Evolutionary conservation across 345 rosid genomes (phyloP).

Genomic region (Populus ilicifolia): DNA sequence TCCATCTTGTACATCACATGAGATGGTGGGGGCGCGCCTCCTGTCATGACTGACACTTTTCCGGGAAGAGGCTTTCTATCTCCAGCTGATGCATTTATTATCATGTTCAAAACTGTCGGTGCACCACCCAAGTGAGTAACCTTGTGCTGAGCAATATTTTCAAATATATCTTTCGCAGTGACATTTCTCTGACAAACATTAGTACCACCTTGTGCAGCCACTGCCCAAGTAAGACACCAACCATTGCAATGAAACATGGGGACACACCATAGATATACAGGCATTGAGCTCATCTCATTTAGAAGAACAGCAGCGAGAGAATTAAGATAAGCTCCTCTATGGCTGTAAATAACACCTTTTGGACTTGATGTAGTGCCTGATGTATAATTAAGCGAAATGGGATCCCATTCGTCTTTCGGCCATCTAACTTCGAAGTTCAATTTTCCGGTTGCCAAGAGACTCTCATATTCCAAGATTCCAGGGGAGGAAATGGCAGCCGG

Average conservation of each 20-base stretch:
- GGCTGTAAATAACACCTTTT: conserved; percentile 33
- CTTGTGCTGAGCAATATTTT: conserved; percentile 14
- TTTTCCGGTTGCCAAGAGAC: conserved; percentile 40
- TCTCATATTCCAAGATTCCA: conserved; percentile 38
- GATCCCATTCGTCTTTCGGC: conserved; percentile 33
- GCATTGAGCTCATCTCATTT: conserved; percentile 26
- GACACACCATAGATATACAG: conserved; percentile 32
- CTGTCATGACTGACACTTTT: conserved; percentile 27
- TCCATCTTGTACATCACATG: conserved; percentile 26
- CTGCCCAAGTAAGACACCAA: conserved; percentile 31
- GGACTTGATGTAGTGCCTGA: conserved; percentile 35
- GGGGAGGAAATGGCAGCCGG: conserved; percentile 7
- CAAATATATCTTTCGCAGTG: conserved; percentile 18
- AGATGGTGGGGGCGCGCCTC: conserved; percentile 30
- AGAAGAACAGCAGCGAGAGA: conserved; percentile 23
- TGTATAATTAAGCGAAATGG: conserved; percentile 29
- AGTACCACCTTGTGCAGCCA: conserved; percentile 34
- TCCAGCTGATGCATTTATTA: conserved; percentile 12
- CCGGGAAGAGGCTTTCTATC: conserved; percentile 18
- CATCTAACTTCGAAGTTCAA: conserved; percentile 37
- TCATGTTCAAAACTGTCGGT: conserved; percentile 28
- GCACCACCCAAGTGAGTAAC: conserved; percentile 36
- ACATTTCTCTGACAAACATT: conserved; percentile 22
- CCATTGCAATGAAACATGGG: conserved; percentile 39
- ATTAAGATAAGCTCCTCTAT: conserved; percentile 33